Base-by-base conservation (phyloP, 164 flowering plant species). In the Berberis thunbergii region DNA sequence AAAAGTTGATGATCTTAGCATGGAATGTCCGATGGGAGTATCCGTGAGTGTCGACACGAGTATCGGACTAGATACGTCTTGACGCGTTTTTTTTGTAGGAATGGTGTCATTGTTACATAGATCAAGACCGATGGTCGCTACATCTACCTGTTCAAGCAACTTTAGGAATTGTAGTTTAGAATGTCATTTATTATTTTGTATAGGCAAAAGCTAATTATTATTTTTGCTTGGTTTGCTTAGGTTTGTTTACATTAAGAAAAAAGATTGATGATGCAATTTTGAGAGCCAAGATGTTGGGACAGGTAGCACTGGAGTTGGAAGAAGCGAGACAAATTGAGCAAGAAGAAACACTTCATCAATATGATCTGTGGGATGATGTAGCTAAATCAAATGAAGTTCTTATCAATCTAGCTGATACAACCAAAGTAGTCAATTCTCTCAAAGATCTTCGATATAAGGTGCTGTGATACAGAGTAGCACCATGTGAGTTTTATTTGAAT, bases 401-500 rank as follows among this genome's bases (percentile, higher is more conserved):
- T 67, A 70, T 50, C 57, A 71, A 83, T 66, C 77, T 92, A 61
- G 93, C 86, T 68, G 86, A 76, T 65, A 75, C 84, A 74, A 75
- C 80, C 67, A 81, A 81, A 77, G 84, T 78, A 66, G 85, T 92
- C 46, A 84, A 85, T 69, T 62, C 83, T 64, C 95, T 89, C 66
- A 87, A 84, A 68, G 95, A 92, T 65, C 73, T 87, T 13, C 72
- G 58, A 68, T 85, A 79, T 70, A 87, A 92, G 98, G 98, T 87
- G 65, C 66, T 67, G 38, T 68, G 42, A 65, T 49, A 43, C 43
- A 50, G 65, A 61, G 9, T 68, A 44, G 58, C 55, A 60, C 49
- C 45, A 50, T 60, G 61, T 43, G 70, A 41, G 62, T 50, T 41
- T 58, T 53, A 62, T 58, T 49, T 44, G 13, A 59, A 43, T 2